Conservation (phyloP, 2,329 filamentous ascomycete species). For the Nakataea oryzae region DNA sequence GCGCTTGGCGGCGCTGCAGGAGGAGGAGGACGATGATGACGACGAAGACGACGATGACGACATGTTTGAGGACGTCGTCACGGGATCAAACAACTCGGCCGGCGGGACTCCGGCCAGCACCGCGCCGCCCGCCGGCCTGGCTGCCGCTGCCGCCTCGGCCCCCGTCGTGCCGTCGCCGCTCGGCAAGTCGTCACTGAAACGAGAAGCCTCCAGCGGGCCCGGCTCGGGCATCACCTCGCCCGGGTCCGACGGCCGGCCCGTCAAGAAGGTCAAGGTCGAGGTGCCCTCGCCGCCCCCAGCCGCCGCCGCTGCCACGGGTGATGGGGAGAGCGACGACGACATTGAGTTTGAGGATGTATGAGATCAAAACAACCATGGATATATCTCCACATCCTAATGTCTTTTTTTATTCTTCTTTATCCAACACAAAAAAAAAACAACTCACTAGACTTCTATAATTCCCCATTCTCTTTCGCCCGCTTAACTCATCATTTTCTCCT, state of each 20-base stretch:
- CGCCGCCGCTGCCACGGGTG: conserved; percentile 16
- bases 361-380: no score
- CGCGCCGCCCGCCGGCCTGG: conserved; percentile 10
- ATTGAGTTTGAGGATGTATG: conserved; percentile 50
- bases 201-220: conserved; percentile 18
- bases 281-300: conserved; percentile 15
- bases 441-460: neutral
- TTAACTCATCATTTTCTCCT: neutral
- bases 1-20: conserved; percentile 13
- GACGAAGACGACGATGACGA: conserved; percentile 31
- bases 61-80: conserved; percentile 41
- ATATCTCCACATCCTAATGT: no score
- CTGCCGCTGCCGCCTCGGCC: neutral
- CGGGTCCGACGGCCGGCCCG: conserved; percentile 29
- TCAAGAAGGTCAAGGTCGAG: conserved; percentile 54
- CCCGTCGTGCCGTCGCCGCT: conserved; percentile 14
- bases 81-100: conserved; percentile 20
- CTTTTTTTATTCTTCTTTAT: neutral
- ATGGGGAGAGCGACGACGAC: conserved; percentile 42
- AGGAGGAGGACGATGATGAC: conserved; percentile 29
- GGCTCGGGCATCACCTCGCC: conserved; percentile 10
- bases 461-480: neutral
- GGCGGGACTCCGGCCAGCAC: conserved; percentile 19
- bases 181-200: conserved; percentile 20
- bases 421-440: neutral